Percentiles rank a stretch among this genome's conserved stretches.
These are phyloP conservation scores for Tolypocladium nubicola DNA, from an alignment of 2,329 filamentous ascomycete genomes.

Conservation along the genomic window DNA sequence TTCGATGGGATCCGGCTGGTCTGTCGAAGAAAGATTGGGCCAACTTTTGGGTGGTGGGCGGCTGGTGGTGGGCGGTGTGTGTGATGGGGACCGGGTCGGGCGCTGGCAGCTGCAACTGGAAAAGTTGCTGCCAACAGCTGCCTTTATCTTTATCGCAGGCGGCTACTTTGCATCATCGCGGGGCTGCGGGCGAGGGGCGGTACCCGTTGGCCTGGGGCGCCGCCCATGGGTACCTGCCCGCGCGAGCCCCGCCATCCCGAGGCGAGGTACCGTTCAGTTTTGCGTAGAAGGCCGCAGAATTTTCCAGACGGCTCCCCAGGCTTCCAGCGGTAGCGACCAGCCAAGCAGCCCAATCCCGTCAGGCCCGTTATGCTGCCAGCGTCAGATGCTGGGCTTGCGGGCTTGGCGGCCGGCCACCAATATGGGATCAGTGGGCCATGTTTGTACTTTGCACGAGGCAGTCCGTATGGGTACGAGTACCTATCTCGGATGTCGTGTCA, in stretches of 20 bases:
- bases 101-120: background rate
- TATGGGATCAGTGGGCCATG: too few relatives aligned
- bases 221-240: conserved; percentile 2
- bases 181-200: background rate
- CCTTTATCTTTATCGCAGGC: background rate
- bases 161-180: background rate
- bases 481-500: too few relatives aligned
- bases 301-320: conserved; percentile 10
- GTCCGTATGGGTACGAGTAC: too few relatives aligned
- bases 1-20: background rate
- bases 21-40: background rate
- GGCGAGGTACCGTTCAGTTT: conserved; percentile 2
- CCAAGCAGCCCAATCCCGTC: too few relatives aligned
- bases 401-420: too few relatives aligned
- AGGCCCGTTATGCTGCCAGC: too few relatives aligned
- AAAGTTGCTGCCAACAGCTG: background rate
- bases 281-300: conserved; percentile 14
- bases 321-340: too few relatives aligned
- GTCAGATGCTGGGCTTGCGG: background rate
- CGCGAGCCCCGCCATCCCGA: conserved; percentile 7
- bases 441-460: too few relatives aligned
- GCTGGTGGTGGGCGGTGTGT: background rate
- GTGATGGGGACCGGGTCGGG: background rate
- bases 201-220: background rate
- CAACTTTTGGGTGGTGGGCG: background rate